These are phyloP conservation scores for Hibiscus trionum DNA, from an alignment of 345 rosid species.

Conservation along the genomic window DNA sequence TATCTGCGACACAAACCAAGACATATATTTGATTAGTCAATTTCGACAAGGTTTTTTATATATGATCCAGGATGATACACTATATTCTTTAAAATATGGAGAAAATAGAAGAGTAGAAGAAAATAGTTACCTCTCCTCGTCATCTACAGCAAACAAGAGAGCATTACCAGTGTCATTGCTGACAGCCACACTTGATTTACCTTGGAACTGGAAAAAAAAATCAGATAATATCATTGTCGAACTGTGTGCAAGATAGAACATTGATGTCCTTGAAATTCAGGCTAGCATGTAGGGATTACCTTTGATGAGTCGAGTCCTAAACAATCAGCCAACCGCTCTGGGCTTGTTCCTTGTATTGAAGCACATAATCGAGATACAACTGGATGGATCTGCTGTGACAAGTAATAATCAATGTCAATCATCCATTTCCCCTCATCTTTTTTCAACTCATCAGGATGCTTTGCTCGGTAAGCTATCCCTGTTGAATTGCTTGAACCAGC, in stretches of 20 bases:
- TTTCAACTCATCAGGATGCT: slow-evolving; percentile 93
- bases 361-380: slow-evolving; percentile 93
- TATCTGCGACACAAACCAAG: slow-evolving; percentile 43
- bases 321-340: slow-evolving; percentile 90
- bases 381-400: slow-evolving; percentile 98
- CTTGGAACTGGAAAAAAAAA: slow-evolving; percentile 48
- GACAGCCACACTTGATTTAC: slow-evolving; percentile 43
- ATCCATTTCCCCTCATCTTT: slow-evolving; percentile 74
- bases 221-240: background rate
- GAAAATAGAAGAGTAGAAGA: background rate
- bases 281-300: slow-evolving; percentile 37
- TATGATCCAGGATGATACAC: background rate
- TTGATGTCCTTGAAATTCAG: background rate
- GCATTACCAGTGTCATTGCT: slow-evolving; percentile 45
- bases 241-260: background rate
- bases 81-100: background rate
- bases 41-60: background rate
- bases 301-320: slow-evolving; percentile 93
- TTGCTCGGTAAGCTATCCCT: slow-evolving; percentile 91
- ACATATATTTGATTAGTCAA: background rate
- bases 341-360: slow-evolving; percentile 93
- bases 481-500: slow-evolving; percentile 43
- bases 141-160: slow-evolving; percentile 53
- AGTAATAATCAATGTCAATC: slow-evolving; percentile 93
- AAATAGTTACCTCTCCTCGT: slow-evolving; percentile 65